Conservation (phyloP, 2,329 filamentous ascomycete species). For the Cladosporium colombiae region DNA sequence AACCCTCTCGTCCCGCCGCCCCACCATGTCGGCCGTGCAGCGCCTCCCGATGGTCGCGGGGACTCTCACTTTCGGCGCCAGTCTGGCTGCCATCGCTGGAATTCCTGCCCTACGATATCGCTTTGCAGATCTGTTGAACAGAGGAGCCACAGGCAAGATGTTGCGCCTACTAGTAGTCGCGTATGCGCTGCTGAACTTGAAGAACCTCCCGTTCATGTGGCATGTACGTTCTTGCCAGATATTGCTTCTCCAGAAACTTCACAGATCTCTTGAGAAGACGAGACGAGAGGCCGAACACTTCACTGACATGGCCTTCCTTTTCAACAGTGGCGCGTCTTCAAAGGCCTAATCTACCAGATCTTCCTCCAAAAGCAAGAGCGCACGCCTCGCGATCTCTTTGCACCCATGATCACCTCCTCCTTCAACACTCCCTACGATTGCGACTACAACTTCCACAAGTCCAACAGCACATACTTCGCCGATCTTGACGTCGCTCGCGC, state of each 20-base stretch:
- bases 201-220: constrained; percentile 74
- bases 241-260: not conserved
- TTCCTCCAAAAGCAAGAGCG: constrained; percentile 44
- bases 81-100: constrained; percentile 26
- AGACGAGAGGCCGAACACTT: not conserved
- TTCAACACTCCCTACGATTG: constrained; percentile 73
- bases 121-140: constrained; percentile 28
- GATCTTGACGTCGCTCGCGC: constrained; percentile 83
- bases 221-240: constrained; percentile 54
- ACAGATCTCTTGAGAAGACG: not conserved
- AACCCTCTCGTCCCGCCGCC: constrained; percentile 8
- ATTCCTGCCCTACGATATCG: constrained; percentile 33
- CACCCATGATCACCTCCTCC: constrained; percentile 65
- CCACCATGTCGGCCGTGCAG: constrained; percentile 36
- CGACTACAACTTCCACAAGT: constrained; percentile 85
- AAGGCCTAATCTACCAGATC: constrained; percentile 45
- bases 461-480: constrained; percentile 81
- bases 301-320: not conserved
- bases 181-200: constrained; percentile 67
- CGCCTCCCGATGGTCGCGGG: constrained; percentile 35
- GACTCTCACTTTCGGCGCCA: constrained; percentile 30
- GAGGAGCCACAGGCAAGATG: constrained; percentile 24
- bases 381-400: constrained; percentile 65
- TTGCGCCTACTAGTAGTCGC: constrained; percentile 44
- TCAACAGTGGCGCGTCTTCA: constrained; percentile 48